Evolutionary conservation across 148 eudicot species (phyloP).

Genomic region (Amaranthus hypochondriacus): DNA sequence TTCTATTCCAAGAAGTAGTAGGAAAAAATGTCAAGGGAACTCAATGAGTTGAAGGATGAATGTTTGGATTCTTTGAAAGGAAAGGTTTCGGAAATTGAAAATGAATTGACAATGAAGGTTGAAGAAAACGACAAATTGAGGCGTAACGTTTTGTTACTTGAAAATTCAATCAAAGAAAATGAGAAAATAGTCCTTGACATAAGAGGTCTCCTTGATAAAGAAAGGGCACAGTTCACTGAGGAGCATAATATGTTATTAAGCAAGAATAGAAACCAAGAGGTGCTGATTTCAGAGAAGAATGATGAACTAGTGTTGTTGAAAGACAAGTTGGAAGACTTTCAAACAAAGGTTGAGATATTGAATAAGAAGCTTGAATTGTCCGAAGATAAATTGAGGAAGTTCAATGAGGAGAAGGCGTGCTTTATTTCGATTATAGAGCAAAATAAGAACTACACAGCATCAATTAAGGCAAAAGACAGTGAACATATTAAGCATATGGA

Average conservation of each 20-base stretch:
- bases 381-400: conserved; percentile 27
- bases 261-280: conserved; percentile 26
- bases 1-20: conserved; percentile 37
- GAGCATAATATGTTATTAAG: conserved; percentile 36
- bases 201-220: conserved; percentile 28
- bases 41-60: conserved; percentile 34
- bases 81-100: conserved; percentile 34
- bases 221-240: conserved; percentile 28
- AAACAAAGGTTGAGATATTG: conserved; percentile 40
- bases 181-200: conserved; percentile 33
- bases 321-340: conserved; percentile 29
- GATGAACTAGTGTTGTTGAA: conserved; percentile 35
- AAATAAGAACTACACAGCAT: conserved; percentile 26
- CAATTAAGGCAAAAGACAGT: conserved; percentile 35
- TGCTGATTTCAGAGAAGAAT: conserved; percentile 24
- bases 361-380: conserved; percentile 30
- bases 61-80: conserved; percentile 34
- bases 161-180: conserved; percentile 35
- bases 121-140: conserved; percentile 46
- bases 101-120: conserved; percentile 28
- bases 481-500: conserved; percentile 49
- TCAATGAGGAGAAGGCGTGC: conserved; percentile 22
- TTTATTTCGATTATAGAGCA: conserved; percentile 25
- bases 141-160: conserved; percentile 32
- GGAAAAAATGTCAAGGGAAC: conserved; percentile 32